A percentile compares a stretch with the other conserved stretches of the same genome.
Conservation (phyloP, 805 yeast genomes). For the Cyberlindnera xylosilytica region DNA sequence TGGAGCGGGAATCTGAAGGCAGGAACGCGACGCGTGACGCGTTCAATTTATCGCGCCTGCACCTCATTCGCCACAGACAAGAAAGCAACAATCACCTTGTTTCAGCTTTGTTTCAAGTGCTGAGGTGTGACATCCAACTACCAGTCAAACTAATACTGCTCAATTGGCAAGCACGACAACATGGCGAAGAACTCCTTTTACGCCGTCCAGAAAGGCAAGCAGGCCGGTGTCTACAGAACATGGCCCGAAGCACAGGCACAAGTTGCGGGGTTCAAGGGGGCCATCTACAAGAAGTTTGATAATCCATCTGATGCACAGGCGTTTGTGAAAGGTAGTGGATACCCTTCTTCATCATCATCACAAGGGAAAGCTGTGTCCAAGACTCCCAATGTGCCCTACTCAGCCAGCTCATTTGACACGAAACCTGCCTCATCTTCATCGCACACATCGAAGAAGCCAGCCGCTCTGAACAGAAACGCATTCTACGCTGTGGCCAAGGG, state of each 20-base stretch:
- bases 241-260: conserved; percentile 60
- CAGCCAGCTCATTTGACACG: background rate
- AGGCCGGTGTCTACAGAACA: conserved; percentile 37
- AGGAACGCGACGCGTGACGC: too few species aligned
- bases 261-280: conserved; percentile 42
- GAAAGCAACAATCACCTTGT: too few species aligned
- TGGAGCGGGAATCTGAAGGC: too few species aligned
- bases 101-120: too few species aligned
- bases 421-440: background rate
- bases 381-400: background rate
- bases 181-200: background rate
- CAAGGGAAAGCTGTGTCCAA: too few species aligned
- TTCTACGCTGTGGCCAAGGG: conserved; percentile 59
- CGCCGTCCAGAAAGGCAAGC: conserved; percentile 41
- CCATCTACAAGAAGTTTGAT: conserved; percentile 31
- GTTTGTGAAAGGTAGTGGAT: conserved; percentile 26
- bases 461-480: background rate
- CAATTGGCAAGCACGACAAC: too few species aligned
- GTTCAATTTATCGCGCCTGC: too few species aligned
- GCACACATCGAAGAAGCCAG: background rate
- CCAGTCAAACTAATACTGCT: too few species aligned
- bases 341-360: background rate
- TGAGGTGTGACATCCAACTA: too few species aligned
- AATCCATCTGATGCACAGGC: conserved; percentile 45
- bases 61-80: too few species aligned